Evolutionary conservation across 75 land plant genomes (phyloP), one percentile per base, ranked within the genome.

Genomic region (Picea glauca): DNA sequence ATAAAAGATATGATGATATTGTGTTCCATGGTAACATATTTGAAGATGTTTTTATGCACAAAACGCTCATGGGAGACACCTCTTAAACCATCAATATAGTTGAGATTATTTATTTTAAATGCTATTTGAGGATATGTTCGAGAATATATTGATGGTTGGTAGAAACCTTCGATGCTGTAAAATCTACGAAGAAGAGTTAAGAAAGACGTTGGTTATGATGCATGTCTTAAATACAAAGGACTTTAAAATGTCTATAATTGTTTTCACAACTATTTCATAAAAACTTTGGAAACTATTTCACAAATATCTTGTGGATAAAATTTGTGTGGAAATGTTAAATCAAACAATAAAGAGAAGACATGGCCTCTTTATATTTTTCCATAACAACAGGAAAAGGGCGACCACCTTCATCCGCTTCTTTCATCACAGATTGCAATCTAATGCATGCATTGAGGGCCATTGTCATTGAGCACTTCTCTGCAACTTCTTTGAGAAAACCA

Each of bases 341-440:
- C 81, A 93, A 79, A 78, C 93, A 98, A 76, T 95, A 95, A 76
- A 93, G 64, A 70, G 92, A 92, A 67, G 94, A 93, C 83, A 98
- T 75, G 60, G 94, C 98, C 66, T 94, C 98, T 75, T 98, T 98
- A 80, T 93, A 91, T 68, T 95, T 94, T 83, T 98, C 99, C 98
- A 98, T 95, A 11, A 88, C 87, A 46, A 81, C 61, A 0, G 98
- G 98, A 0, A 96, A 94, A 60, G 93, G 98, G n/a, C 93, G 83
- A 8, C 90, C 84, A 67, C 88, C 91, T 30, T 79, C 85, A 0
- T 83, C 18, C 23, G 81, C 78, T 77, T 94, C 93, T 33, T 64
- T 38, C 68, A 97, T 65, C 77, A 94, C 90, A 21, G 82, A 56
- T 11, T 74, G 77, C 80, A 97, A 82, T 23, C 93, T 94, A 50